These are phyloP conservation scores for Zygosaccharomyces pseudorouxii DNA, from an alignment of 805 yeast genomes.

Conservation along the genomic window DNA sequence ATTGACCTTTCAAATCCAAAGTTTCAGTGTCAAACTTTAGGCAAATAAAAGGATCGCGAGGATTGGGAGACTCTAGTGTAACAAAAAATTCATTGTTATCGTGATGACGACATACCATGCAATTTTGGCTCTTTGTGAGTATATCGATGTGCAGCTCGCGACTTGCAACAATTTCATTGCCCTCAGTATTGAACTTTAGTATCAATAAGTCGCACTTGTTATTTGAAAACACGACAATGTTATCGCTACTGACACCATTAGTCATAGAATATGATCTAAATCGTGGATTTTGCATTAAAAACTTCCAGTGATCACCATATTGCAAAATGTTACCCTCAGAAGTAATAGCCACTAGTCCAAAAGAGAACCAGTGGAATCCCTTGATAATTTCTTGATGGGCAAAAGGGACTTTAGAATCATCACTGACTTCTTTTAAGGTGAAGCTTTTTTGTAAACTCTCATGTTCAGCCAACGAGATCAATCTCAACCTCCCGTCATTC, in stretches of 20 bases:
- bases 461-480: slow-evolving; percentile 48
- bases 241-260: slow-evolving; percentile 38
- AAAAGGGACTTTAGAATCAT: slow-evolving; percentile 28
- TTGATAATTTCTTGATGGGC: slow-evolving; percentile 54
- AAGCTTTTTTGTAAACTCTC: slow-evolving; percentile 30
- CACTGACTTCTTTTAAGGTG: slow-evolving; percentile 35
- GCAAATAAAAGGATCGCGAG: slow-evolving; percentile 48
- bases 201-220: slow-evolving; percentile 42
- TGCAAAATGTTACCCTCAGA: slow-evolving; percentile 52
- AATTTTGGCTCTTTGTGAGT: slow-evolving; percentile 47
- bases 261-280: slow-evolving; percentile 42
- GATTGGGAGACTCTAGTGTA: slow-evolving; percentile 61
- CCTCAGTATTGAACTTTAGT: slow-evolving; percentile 39
- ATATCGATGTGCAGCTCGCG: slow-evolving; percentile 25
- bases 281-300: slow-evolving; percentile 20
- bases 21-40: slow-evolving; percentile 34
- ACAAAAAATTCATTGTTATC: slow-evolving; percentile 26
- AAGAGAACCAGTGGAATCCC: slow-evolving; percentile 48
- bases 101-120: slow-evolving; percentile 32
- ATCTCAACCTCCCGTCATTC: slow-evolving; percentile 79
- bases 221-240: slow-evolving; percentile 35
- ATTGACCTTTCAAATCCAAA: slow-evolving; percentile 26
- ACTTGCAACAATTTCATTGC: slow-evolving; percentile 26
- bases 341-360: slow-evolving; percentile 50
- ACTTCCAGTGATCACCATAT: slow-evolving; percentile 31